Conservation (phyloP, 2,329 filamentous ascomycete genomes). For the Aspergillus sp. region DNA sequence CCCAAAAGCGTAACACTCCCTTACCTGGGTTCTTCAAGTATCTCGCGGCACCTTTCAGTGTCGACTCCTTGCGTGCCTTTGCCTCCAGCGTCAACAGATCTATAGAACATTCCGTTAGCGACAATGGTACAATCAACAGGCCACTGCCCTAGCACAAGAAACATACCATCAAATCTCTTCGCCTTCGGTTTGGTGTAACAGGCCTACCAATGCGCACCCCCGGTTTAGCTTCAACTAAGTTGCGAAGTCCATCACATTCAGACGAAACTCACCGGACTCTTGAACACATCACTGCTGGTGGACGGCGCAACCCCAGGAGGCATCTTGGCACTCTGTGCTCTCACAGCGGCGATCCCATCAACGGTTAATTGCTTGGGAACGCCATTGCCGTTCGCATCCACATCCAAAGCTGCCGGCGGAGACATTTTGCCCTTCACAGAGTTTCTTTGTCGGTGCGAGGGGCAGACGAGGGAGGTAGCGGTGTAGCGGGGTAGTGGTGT, state of each 20-base stretch:
- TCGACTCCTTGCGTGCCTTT: constrained; percentile 55
- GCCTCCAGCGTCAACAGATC: constrained; percentile 64
- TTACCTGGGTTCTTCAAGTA: constrained; percentile 72
- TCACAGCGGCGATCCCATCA: constrained; percentile 65
- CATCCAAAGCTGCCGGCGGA: constrained; percentile 24
- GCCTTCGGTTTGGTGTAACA: constrained; percentile 68
- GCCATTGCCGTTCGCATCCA: constrained; percentile 13
- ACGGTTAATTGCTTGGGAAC: constrained; percentile 54
- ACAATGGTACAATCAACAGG: neutral
- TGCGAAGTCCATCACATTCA: neutral
- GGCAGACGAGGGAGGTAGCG: neutral
- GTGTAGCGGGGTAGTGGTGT: neutral
- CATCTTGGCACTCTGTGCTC: constrained; percentile 67
- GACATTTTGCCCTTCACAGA: constrained; percentile 23
- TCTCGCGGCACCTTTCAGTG: constrained; percentile 79
- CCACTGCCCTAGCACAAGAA: neutral
- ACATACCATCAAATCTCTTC: constrained; percentile 81
- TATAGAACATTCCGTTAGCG: constrained; percentile 15
- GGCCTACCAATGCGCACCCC: constrained; percentile 24
- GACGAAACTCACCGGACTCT: constrained; percentile 61
- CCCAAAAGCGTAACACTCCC: neutral
- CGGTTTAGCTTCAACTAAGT: constrained; percentile 11
- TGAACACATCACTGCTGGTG: constrained; percentile 80
- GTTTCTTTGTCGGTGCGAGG: neutral
- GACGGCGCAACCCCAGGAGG: constrained; percentile 74